A percentile compares a stretch with the other conserved stretches of the same genome.
Evolutionary conservation across 129 eudicot genomes (phyloP).

Genomic region (Ambrosia trifida): DNA sequence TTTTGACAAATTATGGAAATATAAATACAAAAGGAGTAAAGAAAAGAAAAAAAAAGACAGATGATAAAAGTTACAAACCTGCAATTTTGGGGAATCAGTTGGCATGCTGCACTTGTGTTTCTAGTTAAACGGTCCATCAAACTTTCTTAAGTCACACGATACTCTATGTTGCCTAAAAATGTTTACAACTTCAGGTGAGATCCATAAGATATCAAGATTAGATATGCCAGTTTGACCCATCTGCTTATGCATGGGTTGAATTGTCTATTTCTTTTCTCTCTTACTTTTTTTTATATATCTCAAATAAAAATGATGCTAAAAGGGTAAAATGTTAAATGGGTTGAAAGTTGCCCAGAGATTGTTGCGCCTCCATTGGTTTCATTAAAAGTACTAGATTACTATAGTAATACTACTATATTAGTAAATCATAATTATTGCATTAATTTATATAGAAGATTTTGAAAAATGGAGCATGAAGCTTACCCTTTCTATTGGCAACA

Average conservation of each 20-base stretch:
- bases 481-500: slow-evolving; percentile 55
- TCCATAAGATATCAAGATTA: neutral
- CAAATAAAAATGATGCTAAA: no score
- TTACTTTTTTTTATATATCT: neutral
- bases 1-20: no score
- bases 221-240: neutral
- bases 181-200: slow-evolving; percentile 14
- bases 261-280: neutral
- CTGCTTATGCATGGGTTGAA: neutral
- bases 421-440: slow-evolving; percentile 35
- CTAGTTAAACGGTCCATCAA: slow-evolving; percentile 75
- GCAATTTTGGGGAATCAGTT: slow-evolving; percentile 52
- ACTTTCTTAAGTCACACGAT: slow-evolving; percentile 70
- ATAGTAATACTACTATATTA: slow-evolving; percentile 49
- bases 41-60: neutral
- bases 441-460: neutral
- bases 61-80: slow-evolving; percentile 44
- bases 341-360: no score
- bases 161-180: slow-evolving; percentile 58
- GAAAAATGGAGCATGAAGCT: neutral
- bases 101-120: slow-evolving; percentile 55
- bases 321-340: no score
- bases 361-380: no score
- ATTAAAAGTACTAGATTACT: slow-evolving; percentile 26
- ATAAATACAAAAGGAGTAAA: neutral